phyloP scores from a whole-genome alignment of 768 basidiomycete species.

The Tricholoma saponaceum region DNA sequence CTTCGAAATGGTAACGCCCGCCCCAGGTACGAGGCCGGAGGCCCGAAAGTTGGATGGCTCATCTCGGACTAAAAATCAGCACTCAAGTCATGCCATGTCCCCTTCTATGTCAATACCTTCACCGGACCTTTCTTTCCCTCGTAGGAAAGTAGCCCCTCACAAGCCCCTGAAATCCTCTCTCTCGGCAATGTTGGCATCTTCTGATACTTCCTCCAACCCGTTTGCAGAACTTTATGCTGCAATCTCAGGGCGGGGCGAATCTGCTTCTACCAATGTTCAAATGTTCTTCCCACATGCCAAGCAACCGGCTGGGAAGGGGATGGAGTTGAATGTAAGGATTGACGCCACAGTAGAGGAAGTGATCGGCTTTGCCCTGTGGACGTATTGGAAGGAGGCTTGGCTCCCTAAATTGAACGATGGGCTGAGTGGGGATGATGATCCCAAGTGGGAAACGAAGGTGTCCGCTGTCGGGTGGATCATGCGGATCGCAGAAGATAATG shows the following conservation, averaged over 20 bases:
- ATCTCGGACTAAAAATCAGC: conserved; percentile 13
- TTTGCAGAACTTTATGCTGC: conserved; percentile 85
- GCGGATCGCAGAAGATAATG: conserved; percentile 93
- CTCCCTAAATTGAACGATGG: conserved; percentile 73
- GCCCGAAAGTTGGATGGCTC: conserved; percentile 17
- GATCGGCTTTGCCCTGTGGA: conserved; percentile 88
- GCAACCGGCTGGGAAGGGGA: conserved; percentile 53
- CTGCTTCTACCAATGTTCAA: conserved; percentile 58
- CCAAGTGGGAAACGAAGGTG: conserved; percentile 51
- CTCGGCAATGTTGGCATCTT: conserved; percentile 69
- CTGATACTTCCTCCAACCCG: conserved; percentile 70
- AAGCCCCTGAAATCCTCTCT: conserved; percentile 58
- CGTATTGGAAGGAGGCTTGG: conserved; percentile 89
- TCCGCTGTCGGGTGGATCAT: conserved; percentile 89
- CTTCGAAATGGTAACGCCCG: conserved; percentile 55
- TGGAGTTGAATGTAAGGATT: conserved; percentile 73
- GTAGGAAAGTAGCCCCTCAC: conserved; percentile 42
- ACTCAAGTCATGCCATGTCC: conserved; percentile 3
- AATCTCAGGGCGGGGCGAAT: conserved; percentile 72
- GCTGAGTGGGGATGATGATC: conserved; percentile 54
- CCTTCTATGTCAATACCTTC: conserved; percentile 15
- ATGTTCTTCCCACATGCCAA: conserved; percentile 84
- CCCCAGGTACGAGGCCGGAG: conserved; percentile 16
- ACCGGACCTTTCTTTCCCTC: conserved; percentile 43
- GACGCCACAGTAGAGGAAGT: conserved; percentile 96